phyloP scores from a whole-genome alignment of 106 monocot species.

The Phalaenopsis aphrodite region DNA sequence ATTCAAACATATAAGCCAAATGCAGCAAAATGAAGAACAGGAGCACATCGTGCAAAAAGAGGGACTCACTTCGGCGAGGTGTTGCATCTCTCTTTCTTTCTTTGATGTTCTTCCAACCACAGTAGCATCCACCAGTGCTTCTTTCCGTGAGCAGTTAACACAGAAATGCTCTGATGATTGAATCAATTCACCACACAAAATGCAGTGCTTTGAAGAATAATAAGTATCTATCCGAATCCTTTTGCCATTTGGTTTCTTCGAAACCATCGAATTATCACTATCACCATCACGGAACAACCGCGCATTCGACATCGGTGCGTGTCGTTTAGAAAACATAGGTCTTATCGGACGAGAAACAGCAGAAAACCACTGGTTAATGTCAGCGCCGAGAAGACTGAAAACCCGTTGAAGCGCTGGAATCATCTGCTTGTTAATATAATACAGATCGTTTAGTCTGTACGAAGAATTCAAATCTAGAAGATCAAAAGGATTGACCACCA shows the following conservation, averaged over 20 bases:
- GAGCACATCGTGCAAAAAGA: neutral
- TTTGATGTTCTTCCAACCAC: conserved; percentile 63
- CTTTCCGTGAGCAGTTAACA: conserved; percentile 44
- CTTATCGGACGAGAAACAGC: conserved; percentile 53
- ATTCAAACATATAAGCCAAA: neutral
- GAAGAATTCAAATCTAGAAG: conserved; percentile 61
- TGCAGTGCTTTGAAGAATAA: conserved; percentile 71
- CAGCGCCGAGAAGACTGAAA: conserved; percentile 80
- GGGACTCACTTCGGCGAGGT: conserved; percentile 59
- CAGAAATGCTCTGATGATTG: conserved; percentile 48
- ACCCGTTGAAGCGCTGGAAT: conserved; percentile 82
- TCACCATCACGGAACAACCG: conserved; percentile 19
- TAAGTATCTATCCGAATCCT: conserved; percentile 84
- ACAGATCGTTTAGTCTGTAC: conserved; percentile 69
- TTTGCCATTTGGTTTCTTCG: conserved; percentile 24
- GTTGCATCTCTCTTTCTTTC: conserved; percentile 70
- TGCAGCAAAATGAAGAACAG: neutral
- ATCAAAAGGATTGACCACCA: conserved; percentile 73
- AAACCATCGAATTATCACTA: conserved; percentile 5
- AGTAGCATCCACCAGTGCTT: conserved; percentile 34
- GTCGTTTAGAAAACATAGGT: conserved; percentile 26
- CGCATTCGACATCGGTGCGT: conserved; percentile 13
- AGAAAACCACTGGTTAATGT: conserved; percentile 70
- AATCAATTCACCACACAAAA: conserved; percentile 55
- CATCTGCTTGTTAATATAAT: conserved; percentile 92